A percentile compares a stretch with the other conserved stretches of the same genome.
Evolutionary conservation across 2,329 filamentous ascomycete genomes (phyloP).

Genomic region (Periconia sp.): DNA sequence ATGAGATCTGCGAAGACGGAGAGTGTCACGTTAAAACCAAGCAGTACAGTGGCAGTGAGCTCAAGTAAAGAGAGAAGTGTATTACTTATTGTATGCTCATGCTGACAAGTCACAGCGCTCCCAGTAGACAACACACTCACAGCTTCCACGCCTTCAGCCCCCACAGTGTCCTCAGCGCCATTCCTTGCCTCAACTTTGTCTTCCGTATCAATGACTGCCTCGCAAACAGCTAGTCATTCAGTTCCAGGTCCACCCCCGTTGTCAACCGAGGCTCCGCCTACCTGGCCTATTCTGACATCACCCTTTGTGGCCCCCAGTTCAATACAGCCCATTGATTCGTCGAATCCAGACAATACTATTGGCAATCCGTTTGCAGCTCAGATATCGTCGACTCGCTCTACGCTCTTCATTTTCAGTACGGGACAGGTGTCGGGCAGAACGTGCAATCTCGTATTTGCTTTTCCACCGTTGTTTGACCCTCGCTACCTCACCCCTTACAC

Average conservation of each 20-base stretch:
- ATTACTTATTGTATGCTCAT: neutral
- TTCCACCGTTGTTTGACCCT: constrained; percentile 42
- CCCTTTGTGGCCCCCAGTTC: constrained; percentile 42
- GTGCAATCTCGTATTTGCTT: constrained; percentile 52
- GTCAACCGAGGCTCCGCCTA: constrained; percentile 6
- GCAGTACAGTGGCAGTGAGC: constrained; percentile 10
- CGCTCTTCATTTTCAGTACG: constrained; percentile 53
- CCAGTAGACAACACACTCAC: constrained; percentile 2
- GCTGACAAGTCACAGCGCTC: constrained; percentile 5
- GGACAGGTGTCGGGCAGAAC: constrained; percentile 43
- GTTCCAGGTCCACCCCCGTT: neutral
- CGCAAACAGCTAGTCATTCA: no score
- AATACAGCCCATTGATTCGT: constrained; percentile 40
- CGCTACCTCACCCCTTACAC: constrained; percentile 39
- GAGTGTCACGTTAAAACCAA: constrained; percentile 10
- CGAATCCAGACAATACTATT: constrained; percentile 41
- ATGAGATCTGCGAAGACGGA: constrained; percentile 24
- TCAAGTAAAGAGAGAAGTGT: constrained; percentile 14
- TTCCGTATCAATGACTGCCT: neutral
- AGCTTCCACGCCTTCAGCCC: constrained; percentile 12
- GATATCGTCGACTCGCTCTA: constrained; percentile 42
- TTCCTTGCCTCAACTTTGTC: neutral
- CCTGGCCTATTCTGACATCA: constrained; percentile 25
- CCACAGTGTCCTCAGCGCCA: constrained; percentile 2
- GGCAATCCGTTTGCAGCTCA: constrained; percentile 45